These are phyloP conservation scores for Globisporangium spiculum DNA, from an alignment of 352 stramenopile genomes.

Conservation along the genomic window DNA sequence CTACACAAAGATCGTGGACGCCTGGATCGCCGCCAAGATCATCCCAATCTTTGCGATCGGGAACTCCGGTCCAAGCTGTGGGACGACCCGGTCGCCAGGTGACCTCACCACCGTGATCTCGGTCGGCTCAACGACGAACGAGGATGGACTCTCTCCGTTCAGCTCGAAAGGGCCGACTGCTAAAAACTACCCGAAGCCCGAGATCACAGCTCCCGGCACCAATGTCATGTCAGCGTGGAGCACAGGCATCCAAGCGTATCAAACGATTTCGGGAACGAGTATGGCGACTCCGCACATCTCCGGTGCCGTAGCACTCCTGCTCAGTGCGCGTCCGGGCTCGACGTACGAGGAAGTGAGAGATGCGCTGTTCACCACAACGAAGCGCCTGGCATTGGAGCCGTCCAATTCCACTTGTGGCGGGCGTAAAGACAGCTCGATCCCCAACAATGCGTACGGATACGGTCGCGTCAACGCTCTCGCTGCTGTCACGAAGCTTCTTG, in stretches of 20 bases:
- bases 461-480: background rate
- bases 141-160: background rate
- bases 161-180: background rate
- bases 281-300: background rate
- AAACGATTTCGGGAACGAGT: background rate
- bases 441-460: background rate
- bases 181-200: background rate
- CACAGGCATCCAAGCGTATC: background rate
- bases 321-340: background rate
- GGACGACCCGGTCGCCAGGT: slow-evolving; percentile 12
- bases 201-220: background rate
- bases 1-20: background rate
- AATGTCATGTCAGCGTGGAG: background rate
- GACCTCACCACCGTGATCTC: slow-evolving; percentile 18
- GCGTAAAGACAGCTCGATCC: background rate
- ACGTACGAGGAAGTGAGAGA: background rate
- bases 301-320: background rate
- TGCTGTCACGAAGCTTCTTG: background rate
- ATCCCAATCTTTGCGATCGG: slow-evolving; percentile 23
- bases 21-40: slow-evolving; percentile 16
- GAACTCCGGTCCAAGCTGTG: slow-evolving; percentile 17
- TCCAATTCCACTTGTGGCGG: background rate
- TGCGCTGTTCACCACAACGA: background rate
- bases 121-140: slow-evolving; percentile 17
- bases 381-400: background rate